phyloP scores from a whole-genome alignment of 768 basidiomycete genomes.

The Mycena alexandri region DNA sequence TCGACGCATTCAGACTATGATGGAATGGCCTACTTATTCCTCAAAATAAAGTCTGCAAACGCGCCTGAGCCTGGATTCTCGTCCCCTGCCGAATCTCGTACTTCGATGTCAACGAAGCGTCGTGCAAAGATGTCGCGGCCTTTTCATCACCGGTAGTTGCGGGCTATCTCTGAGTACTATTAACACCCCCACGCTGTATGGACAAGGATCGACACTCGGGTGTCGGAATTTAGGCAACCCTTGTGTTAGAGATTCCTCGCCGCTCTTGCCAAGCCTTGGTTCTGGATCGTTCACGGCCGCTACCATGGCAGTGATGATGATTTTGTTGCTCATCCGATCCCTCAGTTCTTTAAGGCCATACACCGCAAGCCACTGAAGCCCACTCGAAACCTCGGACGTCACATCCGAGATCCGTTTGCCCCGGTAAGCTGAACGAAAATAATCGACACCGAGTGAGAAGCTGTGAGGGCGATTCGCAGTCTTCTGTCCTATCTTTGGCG shows the following conservation, averaged over 20 bases:
- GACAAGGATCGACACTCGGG: neutral
- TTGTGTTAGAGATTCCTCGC: too few relatives aligned
- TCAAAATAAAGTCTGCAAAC: neutral
- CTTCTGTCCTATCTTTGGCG: neutral
- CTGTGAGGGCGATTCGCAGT: too few relatives aligned
- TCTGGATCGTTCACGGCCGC: too few relatives aligned
- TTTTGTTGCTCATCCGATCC: neutral
- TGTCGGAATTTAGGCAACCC: neutral
- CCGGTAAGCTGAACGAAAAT: neutral
- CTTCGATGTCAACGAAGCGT: conserved; percentile 4
- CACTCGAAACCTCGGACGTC: conserved; percentile 2
- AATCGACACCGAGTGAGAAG: conserved; percentile 7
- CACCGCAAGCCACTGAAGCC: too few relatives aligned
- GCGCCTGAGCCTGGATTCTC: neutral
- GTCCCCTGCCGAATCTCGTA: neutral
- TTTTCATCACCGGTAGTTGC: conserved; percentile 12
- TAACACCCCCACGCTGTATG: neutral
- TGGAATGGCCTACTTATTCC: conserved; percentile 2
- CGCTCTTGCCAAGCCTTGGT: too few relatives aligned
- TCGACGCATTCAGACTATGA: neutral
- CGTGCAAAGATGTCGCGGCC: conserved; percentile 1
- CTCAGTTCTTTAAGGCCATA: too few relatives aligned
- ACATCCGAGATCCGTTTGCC: conserved; percentile 8
- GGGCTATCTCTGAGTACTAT: neutral
- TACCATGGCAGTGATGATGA: neutral